phyloP scores from a whole-genome alignment of 495 filamentous ascomycete species.

The Penicillium silybi region DNA sequence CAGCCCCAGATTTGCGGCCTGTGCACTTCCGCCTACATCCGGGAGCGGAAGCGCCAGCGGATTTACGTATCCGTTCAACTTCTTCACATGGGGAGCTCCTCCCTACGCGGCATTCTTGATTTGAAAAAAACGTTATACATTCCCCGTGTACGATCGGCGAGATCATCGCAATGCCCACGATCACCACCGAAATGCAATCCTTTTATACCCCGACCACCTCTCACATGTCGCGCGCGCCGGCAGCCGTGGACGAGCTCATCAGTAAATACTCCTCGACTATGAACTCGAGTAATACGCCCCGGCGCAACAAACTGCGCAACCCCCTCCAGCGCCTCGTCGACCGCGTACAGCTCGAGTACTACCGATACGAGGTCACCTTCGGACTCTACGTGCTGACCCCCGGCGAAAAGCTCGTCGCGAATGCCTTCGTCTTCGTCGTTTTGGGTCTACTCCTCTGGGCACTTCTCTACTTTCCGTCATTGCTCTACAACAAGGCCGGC shows the following conservation, averaged over 20 bases:
- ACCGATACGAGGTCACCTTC: conserved; percentile 75
- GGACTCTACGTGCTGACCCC: conserved; percentile 70
- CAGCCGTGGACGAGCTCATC: conserved; percentile 36
- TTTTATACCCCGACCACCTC: conserved; percentile 36
- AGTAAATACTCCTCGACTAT: conserved; percentile 36
- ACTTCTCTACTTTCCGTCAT: conserved; percentile 36
- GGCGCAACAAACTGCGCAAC: conserved; percentile 19
- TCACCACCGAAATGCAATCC: conserved; percentile 38
- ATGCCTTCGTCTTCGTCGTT: conserved; percentile 38
- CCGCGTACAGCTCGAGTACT: conserved; percentile 61
- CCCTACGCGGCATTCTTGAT: neutral
- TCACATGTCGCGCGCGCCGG: conserved; percentile 30
- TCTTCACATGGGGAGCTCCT: neutral
- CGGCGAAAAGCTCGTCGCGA: conserved; percentile 68
- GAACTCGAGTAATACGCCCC: conserved; percentile 12
- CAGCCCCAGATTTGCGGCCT: neutral
- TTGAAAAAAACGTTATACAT: neutral
- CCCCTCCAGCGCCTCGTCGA: conserved; percentile 38
- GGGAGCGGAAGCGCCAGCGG: conserved; percentile 1
- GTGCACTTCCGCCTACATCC: conserved; percentile 15
- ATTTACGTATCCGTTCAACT: neutral
- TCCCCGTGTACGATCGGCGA: conserved; percentile 1
- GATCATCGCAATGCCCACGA: conserved; percentile 8
- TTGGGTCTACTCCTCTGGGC: conserved; percentile 37
- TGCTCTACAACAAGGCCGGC: conserved; percentile 37